These are phyloP conservation scores for Cladosporium sp. DNA, from an alignment of 2,329 filamentous ascomycete genomes.

Conservation along the genomic window DNA sequence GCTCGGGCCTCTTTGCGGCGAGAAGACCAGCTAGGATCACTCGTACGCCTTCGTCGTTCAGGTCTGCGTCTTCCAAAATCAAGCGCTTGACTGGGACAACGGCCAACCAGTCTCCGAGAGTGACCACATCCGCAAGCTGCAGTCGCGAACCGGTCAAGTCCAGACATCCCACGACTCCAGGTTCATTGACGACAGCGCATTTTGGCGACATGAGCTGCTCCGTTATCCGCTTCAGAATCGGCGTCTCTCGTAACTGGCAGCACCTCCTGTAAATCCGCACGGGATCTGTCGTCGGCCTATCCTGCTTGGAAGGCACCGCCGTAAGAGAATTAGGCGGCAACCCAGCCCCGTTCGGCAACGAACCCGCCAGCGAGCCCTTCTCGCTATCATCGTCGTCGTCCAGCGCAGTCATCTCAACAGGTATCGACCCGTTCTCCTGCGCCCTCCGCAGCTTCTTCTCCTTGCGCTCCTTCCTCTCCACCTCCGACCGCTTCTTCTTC, in stretches of 20 bases:
- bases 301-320: conserved; percentile 47
- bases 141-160: conserved; percentile 81
- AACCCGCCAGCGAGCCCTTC: conserved; percentile 6
- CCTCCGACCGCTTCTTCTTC: conserved; percentile 92
- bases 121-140: conserved; percentile 75
- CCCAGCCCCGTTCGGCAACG: neutral
- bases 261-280: conserved; percentile 89
- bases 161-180: conserved; percentile 73
- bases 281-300: conserved; percentile 79
- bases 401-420: conserved; percentile 73
- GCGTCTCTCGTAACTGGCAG: conserved; percentile 87
- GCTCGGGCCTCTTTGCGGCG: conserved; percentile 64
- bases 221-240: conserved; percentile 84
- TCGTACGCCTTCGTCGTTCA: conserved; percentile 80
- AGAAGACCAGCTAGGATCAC: conserved; percentile 81
- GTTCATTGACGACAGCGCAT: conserved; percentile 56
- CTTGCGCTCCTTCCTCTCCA: conserved; percentile 84
- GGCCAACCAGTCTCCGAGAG: conserved; percentile 87
- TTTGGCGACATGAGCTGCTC: conserved; percentile 72
- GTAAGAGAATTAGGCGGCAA: conserved; percentile 25
- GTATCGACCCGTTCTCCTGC: conserved; percentile 79
- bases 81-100: conserved; percentile 86
- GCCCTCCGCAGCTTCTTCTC: conserved; percentile 80
- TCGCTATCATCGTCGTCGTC: conserved; percentile 51
- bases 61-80: conserved; percentile 76